Evolutionary conservation across 1,284 basidiomycete species (phyloP).

Genomic region (Ceratobasidium sp.): DNA sequence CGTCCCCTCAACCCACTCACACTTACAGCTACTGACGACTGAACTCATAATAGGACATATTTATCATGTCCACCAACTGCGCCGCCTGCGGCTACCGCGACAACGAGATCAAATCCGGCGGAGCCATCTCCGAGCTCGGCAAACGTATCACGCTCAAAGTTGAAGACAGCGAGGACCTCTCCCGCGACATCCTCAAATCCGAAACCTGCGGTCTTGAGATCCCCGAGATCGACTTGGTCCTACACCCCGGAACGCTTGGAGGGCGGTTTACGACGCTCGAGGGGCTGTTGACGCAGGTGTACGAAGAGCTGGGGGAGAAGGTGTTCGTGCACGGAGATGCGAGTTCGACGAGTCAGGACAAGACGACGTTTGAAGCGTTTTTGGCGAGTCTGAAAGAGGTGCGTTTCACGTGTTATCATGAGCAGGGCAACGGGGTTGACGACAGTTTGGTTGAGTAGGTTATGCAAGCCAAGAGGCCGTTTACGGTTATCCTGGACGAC

Average conservation of each 20-base stretch:
- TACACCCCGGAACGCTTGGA: conserved; percentile 94
- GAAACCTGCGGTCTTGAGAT: conserved; percentile 92
- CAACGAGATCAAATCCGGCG: conserved; percentile 96
- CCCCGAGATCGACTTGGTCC: conserved; percentile 93
- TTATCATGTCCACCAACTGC: conserved; percentile 99
- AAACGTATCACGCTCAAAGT: conserved; percentile 91
- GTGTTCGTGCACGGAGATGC: conserved; percentile 64
- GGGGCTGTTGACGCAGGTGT: conserved; percentile 93
- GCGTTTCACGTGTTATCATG: conserved; percentile 48
- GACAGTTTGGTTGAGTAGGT: conserved; percentile 60
- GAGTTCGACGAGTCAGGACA: conserved; percentile 59
- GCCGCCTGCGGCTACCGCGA: conserved; percentile 95
- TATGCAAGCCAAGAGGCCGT: conserved; percentile 78
- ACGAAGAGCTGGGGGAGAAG: conserved; percentile 94
- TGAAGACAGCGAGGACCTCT: conserved; percentile 93
- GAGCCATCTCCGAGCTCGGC: conserved; percentile 86
- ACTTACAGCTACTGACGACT: background rate
- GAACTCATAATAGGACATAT: conserved; percentile 73
- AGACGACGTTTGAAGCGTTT: conserved; percentile 76
- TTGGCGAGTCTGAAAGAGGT: conserved; percentile 82
- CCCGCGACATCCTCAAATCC: conserved; percentile 93
- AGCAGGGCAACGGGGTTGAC: background rate
- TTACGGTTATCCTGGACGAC: conserved; percentile 95
- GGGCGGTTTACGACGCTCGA: conserved; percentile 99
- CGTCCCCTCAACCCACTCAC: conserved; percentile 44